phyloP scores from a whole-genome alignment of 331 rosid genomes.

The Dryas integrifolia region DNA sequence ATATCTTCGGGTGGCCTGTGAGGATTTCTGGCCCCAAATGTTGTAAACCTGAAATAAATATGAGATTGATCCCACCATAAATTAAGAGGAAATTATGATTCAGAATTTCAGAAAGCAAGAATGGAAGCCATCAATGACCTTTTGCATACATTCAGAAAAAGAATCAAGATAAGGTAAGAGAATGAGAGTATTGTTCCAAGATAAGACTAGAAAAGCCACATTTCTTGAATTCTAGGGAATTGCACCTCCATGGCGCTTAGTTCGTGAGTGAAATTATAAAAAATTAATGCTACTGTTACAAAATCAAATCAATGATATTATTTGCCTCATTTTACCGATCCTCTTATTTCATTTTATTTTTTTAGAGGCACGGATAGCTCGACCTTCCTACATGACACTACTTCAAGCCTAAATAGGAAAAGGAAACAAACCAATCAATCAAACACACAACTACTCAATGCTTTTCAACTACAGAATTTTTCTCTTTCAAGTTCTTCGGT shows the following conservation, averaged over 20 bases:
- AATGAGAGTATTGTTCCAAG: conserved; percentile 1
- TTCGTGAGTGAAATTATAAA: too few relatives aligned
- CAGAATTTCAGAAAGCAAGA: conserved; percentile 8
- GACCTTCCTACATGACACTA: background rate
- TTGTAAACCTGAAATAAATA: conserved; percentile 68
- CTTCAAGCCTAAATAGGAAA: background rate
- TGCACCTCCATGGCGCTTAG: too few relatives aligned
- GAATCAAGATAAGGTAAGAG: background rate
- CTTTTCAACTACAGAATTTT: too few relatives aligned
- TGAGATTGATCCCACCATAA: conserved; percentile 19
- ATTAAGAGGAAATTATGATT: background rate
- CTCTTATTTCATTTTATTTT: background rate
- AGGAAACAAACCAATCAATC: too few relatives aligned
- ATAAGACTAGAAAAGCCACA: background rate
- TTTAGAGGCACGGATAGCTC: background rate
- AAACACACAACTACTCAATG: too few relatives aligned
- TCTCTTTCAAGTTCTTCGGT: too few relatives aligned
- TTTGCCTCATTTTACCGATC: background rate
- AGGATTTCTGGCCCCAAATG: conserved; percentile 92
- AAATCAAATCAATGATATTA: background rate
- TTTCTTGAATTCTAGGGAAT: too few relatives aligned
- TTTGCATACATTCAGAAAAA: background rate
- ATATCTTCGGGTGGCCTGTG: conserved; percentile 91
- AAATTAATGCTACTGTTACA: too few relatives aligned
- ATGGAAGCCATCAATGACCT: background rate